phyloP scores from a whole-genome alignment of 352 stramenopile species.

The Phytophthora crassamura region DNA sequence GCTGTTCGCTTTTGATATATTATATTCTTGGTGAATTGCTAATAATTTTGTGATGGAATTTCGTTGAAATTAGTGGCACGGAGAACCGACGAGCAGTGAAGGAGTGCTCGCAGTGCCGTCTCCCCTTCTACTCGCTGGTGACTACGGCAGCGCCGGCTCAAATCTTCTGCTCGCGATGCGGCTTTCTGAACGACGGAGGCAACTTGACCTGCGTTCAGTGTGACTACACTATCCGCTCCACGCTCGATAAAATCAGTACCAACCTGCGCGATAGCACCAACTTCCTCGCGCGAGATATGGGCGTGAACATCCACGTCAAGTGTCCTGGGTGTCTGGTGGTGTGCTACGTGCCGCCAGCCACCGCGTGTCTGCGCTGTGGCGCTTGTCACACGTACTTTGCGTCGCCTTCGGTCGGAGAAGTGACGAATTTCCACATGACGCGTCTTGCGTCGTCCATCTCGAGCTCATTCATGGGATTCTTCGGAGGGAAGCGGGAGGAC shows the following conservation, averaged over 20 bases:
- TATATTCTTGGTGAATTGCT: background rate
- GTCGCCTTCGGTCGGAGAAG: slow-evolving; percentile 75
- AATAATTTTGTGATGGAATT: background rate
- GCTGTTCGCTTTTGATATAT: background rate
- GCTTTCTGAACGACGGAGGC: slow-evolving; percentile 76
- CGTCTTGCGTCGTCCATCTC: slow-evolving; percentile 78
- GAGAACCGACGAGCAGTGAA: slow-evolving; percentile 70
- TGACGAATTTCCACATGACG: slow-evolving; percentile 89
- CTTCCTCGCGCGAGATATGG: slow-evolving; percentile 80
- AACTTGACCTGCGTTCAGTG: slow-evolving; percentile 78
- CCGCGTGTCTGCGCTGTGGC: slow-evolving; percentile 79
- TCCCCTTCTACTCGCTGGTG: slow-evolving; percentile 70
- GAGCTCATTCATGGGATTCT: slow-evolving; percentile 80
- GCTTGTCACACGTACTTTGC: slow-evolving; percentile 87
- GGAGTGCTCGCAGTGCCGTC: slow-evolving; percentile 63
- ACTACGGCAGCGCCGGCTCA: slow-evolving; percentile 72
- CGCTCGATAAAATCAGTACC: slow-evolving; percentile 74
- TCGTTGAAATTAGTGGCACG: slow-evolving; percentile 39
- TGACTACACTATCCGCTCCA: slow-evolving; percentile 77
- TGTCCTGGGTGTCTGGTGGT: slow-evolving; percentile 78
- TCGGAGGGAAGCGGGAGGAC: slow-evolving; percentile 45
- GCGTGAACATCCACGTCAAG: slow-evolving; percentile 86
- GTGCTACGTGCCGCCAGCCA: slow-evolving; percentile 79
- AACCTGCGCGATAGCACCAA: slow-evolving; percentile 84
- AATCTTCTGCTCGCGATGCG: slow-evolving; percentile 81